These are phyloP conservation scores for Colletotrichum nymphaeae DNA, from an alignment of 2,329 filamentous ascomycete genomes.

Conservation along the genomic window DNA sequence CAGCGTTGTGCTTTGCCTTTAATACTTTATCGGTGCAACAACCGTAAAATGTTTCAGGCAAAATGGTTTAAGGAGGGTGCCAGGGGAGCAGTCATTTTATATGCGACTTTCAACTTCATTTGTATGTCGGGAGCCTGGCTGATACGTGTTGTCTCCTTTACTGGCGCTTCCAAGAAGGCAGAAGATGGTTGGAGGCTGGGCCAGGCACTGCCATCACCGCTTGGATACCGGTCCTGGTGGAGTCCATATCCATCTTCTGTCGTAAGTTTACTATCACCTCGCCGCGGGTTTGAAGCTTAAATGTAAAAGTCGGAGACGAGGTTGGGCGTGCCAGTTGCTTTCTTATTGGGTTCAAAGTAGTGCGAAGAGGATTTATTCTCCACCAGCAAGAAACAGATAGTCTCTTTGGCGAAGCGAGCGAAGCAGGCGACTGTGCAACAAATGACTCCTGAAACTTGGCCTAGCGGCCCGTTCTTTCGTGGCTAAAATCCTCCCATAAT, in stretches of 20 bases:
- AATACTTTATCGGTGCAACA: slow-evolving; percentile 25
- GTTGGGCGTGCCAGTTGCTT: slow-evolving; percentile 10
- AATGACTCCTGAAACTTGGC: background rate
- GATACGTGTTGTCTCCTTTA: slow-evolving; percentile 11
- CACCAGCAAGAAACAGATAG: slow-evolving; percentile 6
- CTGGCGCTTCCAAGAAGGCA: background rate
- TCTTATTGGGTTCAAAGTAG: slow-evolving; percentile 6
- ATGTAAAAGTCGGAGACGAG: slow-evolving; percentile 1
- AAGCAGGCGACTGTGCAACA: background rate
- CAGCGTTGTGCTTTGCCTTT: slow-evolving; percentile 15
- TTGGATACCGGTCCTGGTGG: slow-evolving; percentile 19
- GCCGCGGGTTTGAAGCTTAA: background rate
- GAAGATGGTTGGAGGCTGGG: slow-evolving; percentile 18
- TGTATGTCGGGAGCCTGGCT: slow-evolving; percentile 28
- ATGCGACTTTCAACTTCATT: slow-evolving; percentile 23
- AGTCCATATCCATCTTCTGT: background rate
- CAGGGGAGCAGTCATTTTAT: background rate
- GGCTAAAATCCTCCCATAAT: background rate
- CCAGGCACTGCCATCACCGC: slow-evolving; percentile 17
- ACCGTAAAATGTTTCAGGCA: slow-evolving; percentile 28
- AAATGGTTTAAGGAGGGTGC: slow-evolving; percentile 12
- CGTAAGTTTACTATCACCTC: background rate
- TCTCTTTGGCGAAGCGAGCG: slow-evolving; percentile 2
- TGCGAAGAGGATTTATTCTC: background rate
- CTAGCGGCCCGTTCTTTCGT: background rate